Evolutionary conservation across 257 asterid species (phyloP).

Genomic region (Solanum etuberosum): DNA sequence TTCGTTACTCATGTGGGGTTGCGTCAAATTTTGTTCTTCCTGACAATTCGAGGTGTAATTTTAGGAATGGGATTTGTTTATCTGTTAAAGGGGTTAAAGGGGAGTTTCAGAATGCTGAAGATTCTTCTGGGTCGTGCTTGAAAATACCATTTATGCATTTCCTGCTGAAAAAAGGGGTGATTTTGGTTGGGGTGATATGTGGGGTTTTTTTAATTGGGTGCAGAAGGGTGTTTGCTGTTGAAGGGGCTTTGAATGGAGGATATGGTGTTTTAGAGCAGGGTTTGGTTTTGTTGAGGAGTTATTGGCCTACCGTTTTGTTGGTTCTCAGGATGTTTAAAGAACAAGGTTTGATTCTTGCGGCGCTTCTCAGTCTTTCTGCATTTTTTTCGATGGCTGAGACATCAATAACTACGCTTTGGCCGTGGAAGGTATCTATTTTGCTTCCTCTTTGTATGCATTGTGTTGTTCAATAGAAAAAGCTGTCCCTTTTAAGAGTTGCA

Average conservation of each 20-base stretch:
- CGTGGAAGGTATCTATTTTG: constrained; percentile 73
- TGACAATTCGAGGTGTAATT: not conserved
- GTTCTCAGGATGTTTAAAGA: constrained; percentile 65
- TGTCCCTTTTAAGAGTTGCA: not conserved
- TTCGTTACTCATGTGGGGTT: constrained; percentile 1
- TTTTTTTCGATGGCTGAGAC: constrained; percentile 99
- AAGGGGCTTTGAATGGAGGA: constrained; percentile 37
- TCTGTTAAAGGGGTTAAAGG: not conserved
- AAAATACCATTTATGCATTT: constrained; percentile 12
- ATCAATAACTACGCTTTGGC: constrained; percentile 98
- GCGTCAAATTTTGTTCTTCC: not conserved
- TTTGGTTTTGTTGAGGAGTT: constrained; percentile 47
- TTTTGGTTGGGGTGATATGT: constrained; percentile 44
- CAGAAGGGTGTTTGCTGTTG: constrained; percentile 59
- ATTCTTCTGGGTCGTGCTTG: not conserved
- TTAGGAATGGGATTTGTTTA: not conserved
- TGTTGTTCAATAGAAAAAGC: not conserved
- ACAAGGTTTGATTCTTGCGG: constrained; percentile 86
- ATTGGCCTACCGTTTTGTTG: constrained; percentile 81
- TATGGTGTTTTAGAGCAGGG: constrained; percentile 51
- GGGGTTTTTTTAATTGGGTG: constrained; percentile 41
- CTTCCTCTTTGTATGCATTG: not conserved
- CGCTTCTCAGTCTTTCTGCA: constrained; percentile 80
- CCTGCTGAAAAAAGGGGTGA: constrained; percentile 30
- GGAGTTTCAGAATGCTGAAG: not conserved